These are phyloP conservation scores for Chrysanthemum makinoi DNA, from an alignment of 129 eudicot species.

Conservation along the genomic window DNA sequence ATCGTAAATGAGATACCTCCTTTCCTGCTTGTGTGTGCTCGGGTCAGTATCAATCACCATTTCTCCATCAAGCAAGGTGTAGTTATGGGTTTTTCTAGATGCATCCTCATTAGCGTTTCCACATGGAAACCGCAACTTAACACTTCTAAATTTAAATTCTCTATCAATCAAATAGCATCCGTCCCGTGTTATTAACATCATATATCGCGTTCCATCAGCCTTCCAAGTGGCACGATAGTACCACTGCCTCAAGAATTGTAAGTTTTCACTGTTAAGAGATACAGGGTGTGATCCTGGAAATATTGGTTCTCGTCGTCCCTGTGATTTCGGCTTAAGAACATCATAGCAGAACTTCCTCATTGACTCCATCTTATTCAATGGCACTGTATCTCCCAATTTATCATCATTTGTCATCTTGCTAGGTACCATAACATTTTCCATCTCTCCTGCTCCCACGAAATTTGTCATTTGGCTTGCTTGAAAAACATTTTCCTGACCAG, in stretches of 20 bases:
- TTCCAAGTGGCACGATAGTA: constrained; percentile 96
- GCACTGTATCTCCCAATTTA: constrained; percentile 55
- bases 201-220: constrained; percentile 98
- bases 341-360: constrained; percentile 52
- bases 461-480: constrained; percentile 29
- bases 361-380: constrained; percentile 38
- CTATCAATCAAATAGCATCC: constrained; percentile 90
- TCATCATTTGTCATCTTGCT: constrained; percentile 67
- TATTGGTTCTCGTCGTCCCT: constrained; percentile 52
- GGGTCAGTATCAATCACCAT: constrained; percentile 90
- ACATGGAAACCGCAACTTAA: constrained; percentile 95
- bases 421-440: constrained; percentile 15
- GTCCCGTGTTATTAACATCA: constrained; percentile 85
- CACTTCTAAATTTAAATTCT: constrained; percentile 79
- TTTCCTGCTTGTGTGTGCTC: constrained; percentile 75
- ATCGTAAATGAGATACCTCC: constrained; percentile 91
- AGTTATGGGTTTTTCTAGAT: constrained; percentile 71
- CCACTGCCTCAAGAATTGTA: constrained; percentile 81
- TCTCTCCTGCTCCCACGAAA: constrained; percentile 13
- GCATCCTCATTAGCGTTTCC: constrained; percentile 57
- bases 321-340: constrained; percentile 36
- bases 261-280: constrained; percentile 79
- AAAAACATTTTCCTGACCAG: constrained; percentile 41
- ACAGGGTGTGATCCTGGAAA: constrained; percentile 85
- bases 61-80: constrained; percentile 92